Evolutionary conservation across 177 flowering plant genomes (phyloP), one percentile per base, ranked within the genome.

Genomic region (Vitis hybrid): DNA sequence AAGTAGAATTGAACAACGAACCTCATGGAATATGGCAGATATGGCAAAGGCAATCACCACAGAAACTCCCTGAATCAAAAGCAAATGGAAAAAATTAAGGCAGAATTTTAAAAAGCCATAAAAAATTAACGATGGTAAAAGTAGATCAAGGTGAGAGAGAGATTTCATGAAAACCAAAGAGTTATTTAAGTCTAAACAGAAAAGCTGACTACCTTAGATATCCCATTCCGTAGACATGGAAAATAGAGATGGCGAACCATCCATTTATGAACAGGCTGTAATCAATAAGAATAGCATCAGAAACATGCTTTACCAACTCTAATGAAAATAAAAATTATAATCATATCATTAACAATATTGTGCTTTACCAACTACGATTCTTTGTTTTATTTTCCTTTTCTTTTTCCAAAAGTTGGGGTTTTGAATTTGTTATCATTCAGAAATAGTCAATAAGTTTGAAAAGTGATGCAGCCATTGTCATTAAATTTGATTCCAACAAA

Each of bases 241-340:
- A 92, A 87, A 75, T 96, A 95, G 31, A 92, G 68, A 70, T 96
- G 99, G 5, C 98, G 97, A 74, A 92, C 87, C 90, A 96, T 91
- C 99, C 99, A 96, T 77, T 93, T 93, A 74, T 96, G 99, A 70
- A 96, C 99, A 71, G 99, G 99, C 99, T 95, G 90, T 52, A 65
- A 78, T 19, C 60, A 76, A 57, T 18, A 22, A 70, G 22, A 66
- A 45, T 10, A 52, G 45, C 53, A 60, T 79, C 49, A 84, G 71
- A 48, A 51, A 60, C 49, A 18, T 19, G 67, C 51, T 26, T n/a
- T 31, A 51, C 31, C 56, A 12, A 49, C 14, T 15, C 51, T 11
- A 39, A 8, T 39, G 48, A 39, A 39, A 39, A 39, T 39, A 39
- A 5, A 39, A 39, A 8, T 39, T 39, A 39, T 7, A 39, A 39